Base-by-base conservation (phyloP, 2,329 filamentous ascomycete species). In the Celoporthe dispersa region DNA sequence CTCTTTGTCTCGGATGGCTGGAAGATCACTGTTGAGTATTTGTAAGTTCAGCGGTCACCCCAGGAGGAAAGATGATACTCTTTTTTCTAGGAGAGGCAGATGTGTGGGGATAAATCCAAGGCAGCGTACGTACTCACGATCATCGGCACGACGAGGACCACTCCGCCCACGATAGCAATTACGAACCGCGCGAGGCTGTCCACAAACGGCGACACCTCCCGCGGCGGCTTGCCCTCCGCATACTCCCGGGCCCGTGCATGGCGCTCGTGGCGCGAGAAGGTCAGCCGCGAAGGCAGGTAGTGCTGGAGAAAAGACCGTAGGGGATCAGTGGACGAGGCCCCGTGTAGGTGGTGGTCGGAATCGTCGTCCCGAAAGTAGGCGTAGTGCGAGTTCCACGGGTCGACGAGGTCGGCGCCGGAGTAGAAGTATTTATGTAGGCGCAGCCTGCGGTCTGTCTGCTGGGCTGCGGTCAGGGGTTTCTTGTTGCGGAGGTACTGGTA, bases 111-210 rank as follows among this genome's bases (percentile, higher is more conserved):
- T 25, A 25, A 2, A 2, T 9, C 48, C n/a, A 22, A 22, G 12
- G 6, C 22, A 53, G 11, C 3, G 25, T 55, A 55, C 51, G 25
- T 55, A 55, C 51, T 74, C 63, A 73, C 65, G 4, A 75, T 19
- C 73, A 74, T 75, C 19, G 73, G 73, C 16, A 69, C 69, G 1
- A 74, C 64, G 33, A 74, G 61, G 25, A 63, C 64, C 19, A 48
- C 35, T 3, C 71, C 72, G 5, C 72, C 72, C 6, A 61, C 55
- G 31, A 74, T 22, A 3, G 71, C 69, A 25, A 73, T 59, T 64
- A 66, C 25, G 65, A 74, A 72, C 8, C 72, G 67, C 7, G 41
- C 64, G 69, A 67, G 35, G 5, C 55, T 51, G 35, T 67, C 66
- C 37, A 67, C 53, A 72, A 51, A 77, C 72, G 35, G 61, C 22